Conservation (phyloP, 306 rosid genomes). For the Prunus mume region DNA sequence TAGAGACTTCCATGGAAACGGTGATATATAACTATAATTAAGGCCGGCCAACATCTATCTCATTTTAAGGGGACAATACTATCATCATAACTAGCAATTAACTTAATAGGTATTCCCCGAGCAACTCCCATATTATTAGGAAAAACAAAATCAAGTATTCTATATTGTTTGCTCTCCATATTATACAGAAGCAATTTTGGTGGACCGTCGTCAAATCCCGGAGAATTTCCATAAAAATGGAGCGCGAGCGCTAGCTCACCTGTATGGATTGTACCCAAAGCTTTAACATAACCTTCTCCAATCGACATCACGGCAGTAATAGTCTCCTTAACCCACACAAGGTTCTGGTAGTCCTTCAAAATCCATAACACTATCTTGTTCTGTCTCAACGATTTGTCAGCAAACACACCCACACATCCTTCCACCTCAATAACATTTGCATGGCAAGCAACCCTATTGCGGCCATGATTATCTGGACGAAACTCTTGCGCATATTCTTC, state of each 20-base stretch:
- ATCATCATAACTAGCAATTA: not conserved
- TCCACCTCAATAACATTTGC: not conserved
- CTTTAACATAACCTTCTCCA: not conserved
- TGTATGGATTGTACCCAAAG: not conserved
- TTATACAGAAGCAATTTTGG: not conserved
- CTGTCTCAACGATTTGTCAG: not conserved
- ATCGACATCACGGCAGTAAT: not conserved
- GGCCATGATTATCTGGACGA: too few species aligned
- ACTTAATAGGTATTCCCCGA: not conserved
- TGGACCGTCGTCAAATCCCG: not conserved
- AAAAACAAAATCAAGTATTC: not conserved
- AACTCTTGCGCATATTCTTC: too few species aligned
- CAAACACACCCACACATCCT: conserved; percentile 2
- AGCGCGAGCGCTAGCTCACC: not conserved
- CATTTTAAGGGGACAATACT: not conserved
- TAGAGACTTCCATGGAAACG: too few species aligned
- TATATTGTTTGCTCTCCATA: not conserved
- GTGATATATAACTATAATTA: too few species aligned
- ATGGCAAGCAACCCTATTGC: not conserved
- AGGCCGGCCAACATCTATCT: too few species aligned
- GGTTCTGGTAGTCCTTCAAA: not conserved
- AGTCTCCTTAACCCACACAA: not conserved
- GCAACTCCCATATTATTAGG: not conserved
- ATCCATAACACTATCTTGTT: not conserved
- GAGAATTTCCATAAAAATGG: not conserved